A percentile compares a stretch with the other conserved stretches of the same genome.
These are phyloP conservation scores for Micractinium conductrix DNA, from an alignment of 139 green algal species.

Conservation along the genomic window DNA sequence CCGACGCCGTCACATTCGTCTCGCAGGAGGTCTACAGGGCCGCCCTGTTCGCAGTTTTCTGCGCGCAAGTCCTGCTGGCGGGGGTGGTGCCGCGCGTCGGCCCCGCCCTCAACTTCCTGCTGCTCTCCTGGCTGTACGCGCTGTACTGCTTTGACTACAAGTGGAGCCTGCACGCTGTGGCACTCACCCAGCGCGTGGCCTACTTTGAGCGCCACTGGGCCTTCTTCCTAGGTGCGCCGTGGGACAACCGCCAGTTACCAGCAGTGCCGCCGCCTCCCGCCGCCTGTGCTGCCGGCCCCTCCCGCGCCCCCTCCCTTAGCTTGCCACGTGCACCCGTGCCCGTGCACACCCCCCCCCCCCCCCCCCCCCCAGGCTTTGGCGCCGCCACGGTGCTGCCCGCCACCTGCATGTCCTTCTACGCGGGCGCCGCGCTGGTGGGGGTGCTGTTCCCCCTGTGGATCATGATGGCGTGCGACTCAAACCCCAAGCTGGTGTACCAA, in stretches of 20 bases:
- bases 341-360: background rate
- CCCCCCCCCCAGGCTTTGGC: conserved; percentile 64
- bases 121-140: conserved; percentile 81
- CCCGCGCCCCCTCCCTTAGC: too few relatives aligned
- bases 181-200: conserved; percentile 61
- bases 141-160: conserved; percentile 92
- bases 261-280: too few relatives aligned
- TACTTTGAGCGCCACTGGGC: conserved; percentile 81
- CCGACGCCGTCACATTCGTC: conserved; percentile 26
- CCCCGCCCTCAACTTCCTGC: conserved; percentile 55
- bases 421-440: conserved; percentile 61
- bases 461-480: conserved; percentile 64
- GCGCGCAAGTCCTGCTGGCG: conserved; percentile 56
- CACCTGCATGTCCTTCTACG: conserved; percentile 62
- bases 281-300: too few relatives aligned
- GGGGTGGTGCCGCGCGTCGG: conserved; percentile 33
- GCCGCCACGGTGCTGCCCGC: conserved; percentile 56
- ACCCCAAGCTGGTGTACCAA: conserved; percentile 43
- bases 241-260: too few relatives aligned
- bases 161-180: conserved; percentile 65
- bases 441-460: conserved; percentile 76
- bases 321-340: too few relatives aligned
- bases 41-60: conserved; percentile 73
- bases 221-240: conserved; percentile 72
- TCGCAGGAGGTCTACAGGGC: conserved; percentile 76